Percentiles rank a stretch among this genome's conserved stretches.
Conservation (phyloP, 1,139 yeast species). For the Candida sp. region DNA sequence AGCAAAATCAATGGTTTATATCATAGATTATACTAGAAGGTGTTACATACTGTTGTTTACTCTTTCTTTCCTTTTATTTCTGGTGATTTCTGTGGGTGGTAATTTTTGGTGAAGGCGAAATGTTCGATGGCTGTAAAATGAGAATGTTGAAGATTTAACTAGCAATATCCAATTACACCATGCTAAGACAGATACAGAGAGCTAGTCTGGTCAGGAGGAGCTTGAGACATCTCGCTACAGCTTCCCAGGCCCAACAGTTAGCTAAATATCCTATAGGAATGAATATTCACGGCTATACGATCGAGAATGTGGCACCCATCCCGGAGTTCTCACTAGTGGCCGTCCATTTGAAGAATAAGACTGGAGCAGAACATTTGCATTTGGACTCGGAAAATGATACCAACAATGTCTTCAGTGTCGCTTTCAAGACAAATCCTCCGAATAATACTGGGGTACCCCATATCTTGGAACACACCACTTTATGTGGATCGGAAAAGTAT, state of each 20-base stretch:
- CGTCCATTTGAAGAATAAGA: slow-evolving; percentile 63
- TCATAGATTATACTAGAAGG: too few species aligned
- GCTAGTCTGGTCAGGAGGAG: neutral
- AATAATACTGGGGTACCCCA: slow-evolving; percentile 95
- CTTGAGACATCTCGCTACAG: slow-evolving; percentile 1
- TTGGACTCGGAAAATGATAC: slow-evolving; percentile 70
- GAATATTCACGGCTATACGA: slow-evolving; percentile 58
- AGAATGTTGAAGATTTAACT: too few species aligned
- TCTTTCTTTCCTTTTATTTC: too few species aligned
- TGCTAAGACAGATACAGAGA: slow-evolving; percentile 3
- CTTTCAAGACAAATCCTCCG: slow-evolving; percentile 93
- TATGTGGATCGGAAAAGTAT: slow-evolving; percentile 87
- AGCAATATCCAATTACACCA: too few species aligned
- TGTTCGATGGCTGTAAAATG: too few species aligned
- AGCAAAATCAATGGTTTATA: too few species aligned
- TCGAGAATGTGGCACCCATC: slow-evolving; percentile 60
- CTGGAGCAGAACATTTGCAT: slow-evolving; percentile 84
- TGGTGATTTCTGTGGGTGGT: too few species aligned
- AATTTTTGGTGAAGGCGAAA: too few species aligned
- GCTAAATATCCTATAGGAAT: slow-evolving; percentile 61
- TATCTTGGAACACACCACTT: slow-evolving; percentile 89
- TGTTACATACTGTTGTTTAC: too few species aligned
- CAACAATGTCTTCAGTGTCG: slow-evolving; percentile 86
- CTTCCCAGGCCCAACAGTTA: slow-evolving; percentile 1
- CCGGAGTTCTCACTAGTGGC: slow-evolving; percentile 86